These are phyloP conservation scores for Crucihimalaya himalaica DNA, from an alignment of 345 rosid species.

Conservation along the genomic window DNA sequence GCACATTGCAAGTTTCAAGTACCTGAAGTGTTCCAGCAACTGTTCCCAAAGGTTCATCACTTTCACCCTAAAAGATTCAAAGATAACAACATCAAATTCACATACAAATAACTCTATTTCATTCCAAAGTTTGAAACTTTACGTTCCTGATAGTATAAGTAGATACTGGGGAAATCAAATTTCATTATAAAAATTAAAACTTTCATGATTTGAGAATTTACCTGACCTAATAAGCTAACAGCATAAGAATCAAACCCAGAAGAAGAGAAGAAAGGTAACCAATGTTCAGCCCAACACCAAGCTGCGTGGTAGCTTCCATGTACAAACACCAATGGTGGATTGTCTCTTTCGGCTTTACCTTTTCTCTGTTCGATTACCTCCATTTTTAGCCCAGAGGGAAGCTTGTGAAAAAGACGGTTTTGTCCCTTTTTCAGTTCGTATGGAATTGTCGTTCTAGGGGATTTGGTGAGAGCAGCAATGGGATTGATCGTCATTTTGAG, in stretches of 20 bases:
- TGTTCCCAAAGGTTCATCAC: conserved; percentile 65
- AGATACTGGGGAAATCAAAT: not conserved
- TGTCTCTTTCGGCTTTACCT: not conserved
- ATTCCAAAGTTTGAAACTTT: conserved; percentile 2
- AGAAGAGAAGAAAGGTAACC: conserved; percentile 83
- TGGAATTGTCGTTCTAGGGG: conserved; percentile 40
- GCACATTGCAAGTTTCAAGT: conserved; percentile 19
- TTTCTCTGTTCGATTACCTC: conserved; percentile 77
- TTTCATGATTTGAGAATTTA: conserved; percentile 17
- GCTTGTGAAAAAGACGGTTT: conserved; percentile 66
- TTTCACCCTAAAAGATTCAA: conserved; percentile 67
- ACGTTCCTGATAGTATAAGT: not conserved
- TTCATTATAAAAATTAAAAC: not conserved
- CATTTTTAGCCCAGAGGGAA: conserved; percentile 77
- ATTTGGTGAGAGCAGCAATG: conserved; percentile 41
- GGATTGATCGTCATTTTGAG: conserved; percentile 37
- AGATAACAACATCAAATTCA: not conserved
- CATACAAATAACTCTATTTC: conserved; percentile 1
- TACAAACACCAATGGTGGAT: conserved; percentile 74
- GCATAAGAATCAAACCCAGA: conserved; percentile 85
- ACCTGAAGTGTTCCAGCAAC: conserved; percentile 87
- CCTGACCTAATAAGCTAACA: conserved; percentile 83
- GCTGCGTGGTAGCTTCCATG: conserved; percentile 98
- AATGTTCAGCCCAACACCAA: conserved; percentile 96
- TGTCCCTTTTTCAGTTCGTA: conserved; percentile 69